Percentiles rank a stretch among this genome's conserved stretches.
These are phyloP conservation scores for Phytopythium boreale DNA, from an alignment of 352 stramenopile species.

Conservation along the genomic window DNA sequence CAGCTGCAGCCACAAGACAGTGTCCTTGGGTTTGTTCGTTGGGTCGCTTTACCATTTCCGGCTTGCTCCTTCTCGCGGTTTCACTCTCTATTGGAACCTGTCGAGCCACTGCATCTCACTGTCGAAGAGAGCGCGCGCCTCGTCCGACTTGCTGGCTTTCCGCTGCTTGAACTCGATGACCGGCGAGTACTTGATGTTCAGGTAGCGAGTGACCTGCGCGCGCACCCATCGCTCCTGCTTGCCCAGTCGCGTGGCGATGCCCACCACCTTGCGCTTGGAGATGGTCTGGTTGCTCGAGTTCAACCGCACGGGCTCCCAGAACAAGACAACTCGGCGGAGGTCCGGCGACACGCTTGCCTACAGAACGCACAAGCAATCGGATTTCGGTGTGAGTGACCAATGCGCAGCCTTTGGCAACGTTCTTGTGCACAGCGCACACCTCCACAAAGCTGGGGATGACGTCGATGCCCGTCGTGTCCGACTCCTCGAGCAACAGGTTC, in stretches of 20 bases:
- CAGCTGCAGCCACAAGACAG: neutral
- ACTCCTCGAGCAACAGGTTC: slow-evolving; percentile 61
- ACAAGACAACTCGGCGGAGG: slow-evolving; percentile 60
- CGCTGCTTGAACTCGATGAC: slow-evolving; percentile 77
- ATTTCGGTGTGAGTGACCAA: neutral
- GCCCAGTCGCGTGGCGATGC: slow-evolving; percentile 58
- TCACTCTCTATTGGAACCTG: slow-evolving; percentile 12
- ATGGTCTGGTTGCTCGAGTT: slow-evolving; percentile 73
- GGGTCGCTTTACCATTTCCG: slow-evolving; percentile 1
- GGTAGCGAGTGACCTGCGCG: slow-evolving; percentile 60
- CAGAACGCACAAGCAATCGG: neutral
- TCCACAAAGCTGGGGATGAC: slow-evolving; percentile 72
- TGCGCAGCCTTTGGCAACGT: neutral
- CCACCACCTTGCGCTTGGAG: slow-evolving; percentile 68
- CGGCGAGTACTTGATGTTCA: slow-evolving; percentile 85
- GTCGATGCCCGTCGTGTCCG: slow-evolving; percentile 49
- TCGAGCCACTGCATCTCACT: slow-evolving; percentile 79
- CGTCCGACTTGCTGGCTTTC: slow-evolving; percentile 58
- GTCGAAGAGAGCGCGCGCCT: slow-evolving; percentile 61
- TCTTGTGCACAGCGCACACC: slow-evolving; percentile 16
- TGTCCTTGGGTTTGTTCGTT: neutral
- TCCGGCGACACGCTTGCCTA: slow-evolving; percentile 70
- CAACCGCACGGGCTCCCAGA: slow-evolving; percentile 66
- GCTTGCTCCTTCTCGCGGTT: neutral
- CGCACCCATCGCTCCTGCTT: slow-evolving; percentile 68